A percentile compares a stretch with the other conserved stretches of the same genome.
Conservation (phyloP, 2,329 filamentous ascomycete genomes). For the Paraconiothyrium sp. region DNA sequence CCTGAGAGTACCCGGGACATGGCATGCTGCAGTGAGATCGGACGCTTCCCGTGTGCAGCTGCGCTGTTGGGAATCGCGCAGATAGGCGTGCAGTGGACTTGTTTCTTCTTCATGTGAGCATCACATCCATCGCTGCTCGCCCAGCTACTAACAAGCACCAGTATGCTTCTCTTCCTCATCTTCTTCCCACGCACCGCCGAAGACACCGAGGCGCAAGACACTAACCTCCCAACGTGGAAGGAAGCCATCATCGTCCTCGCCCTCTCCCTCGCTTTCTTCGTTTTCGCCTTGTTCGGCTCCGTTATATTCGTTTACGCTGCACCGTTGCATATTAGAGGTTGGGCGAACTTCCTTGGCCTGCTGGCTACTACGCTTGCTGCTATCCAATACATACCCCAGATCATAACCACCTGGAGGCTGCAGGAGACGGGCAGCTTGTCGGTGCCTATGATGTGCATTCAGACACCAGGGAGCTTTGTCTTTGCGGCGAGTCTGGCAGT, state of each 20-base stretch:
- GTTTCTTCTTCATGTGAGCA: constrained; percentile 85
- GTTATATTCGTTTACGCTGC: constrained; percentile 73
- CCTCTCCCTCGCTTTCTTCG: constrained; percentile 77
- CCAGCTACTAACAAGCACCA: constrained; percentile 51
- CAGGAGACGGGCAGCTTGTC: constrained; percentile 90
- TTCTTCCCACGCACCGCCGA: constrained; percentile 72
- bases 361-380: constrained; percentile 80
- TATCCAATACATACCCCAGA: constrained; percentile 94
- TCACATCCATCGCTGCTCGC: background rate
- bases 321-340: constrained; percentile 72
- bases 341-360: constrained; percentile 87
- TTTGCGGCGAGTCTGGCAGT: constrained; percentile 86
- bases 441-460: constrained; percentile 98
- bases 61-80: constrained; percentile 89
- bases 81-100: constrained; percentile 89
- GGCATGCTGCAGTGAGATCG: constrained; percentile 84
- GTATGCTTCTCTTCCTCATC: constrained; percentile 90
- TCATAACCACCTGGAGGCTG: constrained; percentile 86
- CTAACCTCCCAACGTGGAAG: constrained; percentile 68
- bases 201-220: constrained; percentile 36
- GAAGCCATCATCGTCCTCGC: constrained; percentile 80
- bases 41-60: constrained; percentile 82
- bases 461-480: constrained; percentile 90
- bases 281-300: constrained; percentile 71
- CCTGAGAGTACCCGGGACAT: constrained; percentile 85